A percentile compares a stretch with the other conserved stretches of the same genome.
These are phyloP conservation scores for Gloeostereum incarnatum DNA, from an alignment of 768 basidiomycete genomes.

Conservation along the genomic window DNA sequence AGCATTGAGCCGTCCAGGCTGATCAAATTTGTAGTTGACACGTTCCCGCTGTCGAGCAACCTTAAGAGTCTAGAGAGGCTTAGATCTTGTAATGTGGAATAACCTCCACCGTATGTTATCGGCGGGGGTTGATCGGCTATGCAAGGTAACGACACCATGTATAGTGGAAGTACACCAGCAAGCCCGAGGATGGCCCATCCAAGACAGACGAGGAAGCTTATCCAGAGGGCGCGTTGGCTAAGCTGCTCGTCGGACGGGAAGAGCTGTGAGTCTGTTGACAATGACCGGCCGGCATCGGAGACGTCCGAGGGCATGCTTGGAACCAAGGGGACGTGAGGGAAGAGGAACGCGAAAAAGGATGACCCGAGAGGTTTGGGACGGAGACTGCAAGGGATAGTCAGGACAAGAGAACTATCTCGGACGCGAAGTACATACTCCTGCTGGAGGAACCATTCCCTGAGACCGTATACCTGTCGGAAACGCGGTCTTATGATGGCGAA, in stretches of 20 bases:
- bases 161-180: conserved; percentile 64
- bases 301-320: conserved; percentile 49
- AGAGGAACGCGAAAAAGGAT: conserved; percentile 58
- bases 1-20: too few species aligned
- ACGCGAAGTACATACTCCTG: conserved; percentile 42
- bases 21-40: conserved; percentile 21
- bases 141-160: conserved; percentile 63
- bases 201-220: conserved; percentile 50
- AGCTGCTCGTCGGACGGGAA: conserved; percentile 75
- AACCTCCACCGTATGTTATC: conserved; percentile 43
- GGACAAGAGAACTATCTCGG: conserved; percentile 5
- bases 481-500: conserved; percentile 65
- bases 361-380: conserved; percentile 55
- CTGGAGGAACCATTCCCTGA: conserved; percentile 72
- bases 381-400: conserved; percentile 28
- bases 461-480: conserved; percentile 61
- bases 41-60: conserved; percentile 35
- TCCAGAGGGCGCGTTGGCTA: conserved; percentile 61
- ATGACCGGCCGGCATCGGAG: conserved; percentile 42
- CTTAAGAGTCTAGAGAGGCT: conserved; percentile 68
- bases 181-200: conserved; percentile 65
- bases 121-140: conserved; percentile 38
- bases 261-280: conserved; percentile 37
- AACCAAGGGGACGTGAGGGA: conserved; percentile 59
- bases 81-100: conserved; percentile 66